A percentile compares a stretch with the other conserved stretches of the same genome.
These are phyloP conservation scores for Fusarium albidum DNA, from an alignment of 2,329 filamentous ascomycete species.

Conservation along the genomic window DNA sequence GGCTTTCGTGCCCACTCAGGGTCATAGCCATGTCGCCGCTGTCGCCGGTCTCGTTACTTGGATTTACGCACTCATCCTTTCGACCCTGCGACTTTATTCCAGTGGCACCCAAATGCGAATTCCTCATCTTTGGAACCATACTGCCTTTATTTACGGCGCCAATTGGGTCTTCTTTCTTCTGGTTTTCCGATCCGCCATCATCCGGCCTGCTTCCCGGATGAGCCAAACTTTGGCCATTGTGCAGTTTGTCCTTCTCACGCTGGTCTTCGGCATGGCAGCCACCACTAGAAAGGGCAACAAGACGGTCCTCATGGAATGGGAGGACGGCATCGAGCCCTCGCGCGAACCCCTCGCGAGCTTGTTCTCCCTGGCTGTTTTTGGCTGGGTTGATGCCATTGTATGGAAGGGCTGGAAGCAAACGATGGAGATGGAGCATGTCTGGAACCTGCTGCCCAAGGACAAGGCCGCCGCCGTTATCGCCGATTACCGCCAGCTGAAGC, in stretches of 20 bases:
- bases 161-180: constrained; percentile 82
- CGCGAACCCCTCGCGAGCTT: constrained; percentile 87
- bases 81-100: constrained; percentile 74
- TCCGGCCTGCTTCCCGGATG: constrained; percentile 74
- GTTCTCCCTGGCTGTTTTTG: constrained; percentile 86
- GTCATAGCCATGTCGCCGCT: constrained; percentile 65
- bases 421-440: constrained; percentile 84
- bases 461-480: constrained; percentile 83
- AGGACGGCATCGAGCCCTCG: constrained; percentile 86
- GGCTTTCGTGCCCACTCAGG: constrained; percentile 65
- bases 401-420: constrained; percentile 88
- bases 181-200: constrained; percentile 84
- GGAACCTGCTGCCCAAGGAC: constrained; percentile 89
- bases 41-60: constrained; percentile 76
- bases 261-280: constrained; percentile 79
- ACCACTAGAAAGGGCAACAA: constrained; percentile 93
- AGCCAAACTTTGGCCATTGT: constrained; percentile 71
- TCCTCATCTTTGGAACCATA: constrained; percentile 90
- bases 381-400: constrained; percentile 90
- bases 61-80: constrained; percentile 81
- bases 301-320: constrained; percentile 85
- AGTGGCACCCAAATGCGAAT: constrained; percentile 71
- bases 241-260: constrained; percentile 77
- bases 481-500: constrained; percentile 86
- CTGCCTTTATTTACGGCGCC: constrained; percentile 79